phyloP scores from a whole-genome alignment of 1,284 basidiomycete genomes.

The Ganoderma boninense region DNA sequence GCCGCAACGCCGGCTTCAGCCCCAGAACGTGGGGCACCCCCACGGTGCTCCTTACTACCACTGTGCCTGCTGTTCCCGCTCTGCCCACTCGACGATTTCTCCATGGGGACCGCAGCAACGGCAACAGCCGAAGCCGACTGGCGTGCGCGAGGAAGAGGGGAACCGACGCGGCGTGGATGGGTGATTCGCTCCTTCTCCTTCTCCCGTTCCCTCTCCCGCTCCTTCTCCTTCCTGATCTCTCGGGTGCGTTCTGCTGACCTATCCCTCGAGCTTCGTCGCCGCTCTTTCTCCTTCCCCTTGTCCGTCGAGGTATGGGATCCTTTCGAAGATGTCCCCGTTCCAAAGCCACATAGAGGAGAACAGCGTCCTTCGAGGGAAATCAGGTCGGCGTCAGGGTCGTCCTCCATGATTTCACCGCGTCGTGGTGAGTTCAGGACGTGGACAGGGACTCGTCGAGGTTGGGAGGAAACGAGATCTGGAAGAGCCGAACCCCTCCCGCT shows the following conservation, averaged over 20 bases:
- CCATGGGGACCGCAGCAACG: slow-evolving; percentile 34
- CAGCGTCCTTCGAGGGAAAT: slow-evolving; percentile 39
- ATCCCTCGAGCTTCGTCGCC: slow-evolving; percentile 26
- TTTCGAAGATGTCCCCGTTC: slow-evolving; percentile 33
- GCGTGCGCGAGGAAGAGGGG: slow-evolving; percentile 36
- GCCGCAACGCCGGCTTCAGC: slow-evolving; percentile 26
- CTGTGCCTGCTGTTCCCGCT: slow-evolving; percentile 39
- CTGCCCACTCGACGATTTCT: slow-evolving; percentile 39
- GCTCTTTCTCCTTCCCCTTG: slow-evolving; percentile 40
- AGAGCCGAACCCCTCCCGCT: slow-evolving; percentile 26
- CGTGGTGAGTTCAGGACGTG: slow-evolving; percentile 37
- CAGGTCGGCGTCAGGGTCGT: slow-evolving; percentile 32
- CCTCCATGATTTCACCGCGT: slow-evolving; percentile 31
- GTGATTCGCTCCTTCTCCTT: slow-evolving; percentile 40
- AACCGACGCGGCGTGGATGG: slow-evolving; percentile 41
- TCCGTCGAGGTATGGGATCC: slow-evolving; percentile 29
- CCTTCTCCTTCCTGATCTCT: slow-evolving; percentile 30
- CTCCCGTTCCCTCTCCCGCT: slow-evolving; percentile 31
- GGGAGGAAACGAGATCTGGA: slow-evolving; percentile 30
- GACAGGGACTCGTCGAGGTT: slow-evolving; percentile 32
- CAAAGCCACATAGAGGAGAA: slow-evolving; percentile 41
- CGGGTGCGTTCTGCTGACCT: slow-evolving; percentile 23
- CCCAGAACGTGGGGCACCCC: slow-evolving; percentile 22
- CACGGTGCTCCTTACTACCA: slow-evolving; percentile 35
- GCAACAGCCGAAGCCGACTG: slow-evolving; percentile 33